A percentile compares a stretch with the other conserved stretches of the same genome.
phyloP scores from a whole-genome alignment of 768 basidiomycete genomes.

The Rossbeevera mucosa region DNA sequence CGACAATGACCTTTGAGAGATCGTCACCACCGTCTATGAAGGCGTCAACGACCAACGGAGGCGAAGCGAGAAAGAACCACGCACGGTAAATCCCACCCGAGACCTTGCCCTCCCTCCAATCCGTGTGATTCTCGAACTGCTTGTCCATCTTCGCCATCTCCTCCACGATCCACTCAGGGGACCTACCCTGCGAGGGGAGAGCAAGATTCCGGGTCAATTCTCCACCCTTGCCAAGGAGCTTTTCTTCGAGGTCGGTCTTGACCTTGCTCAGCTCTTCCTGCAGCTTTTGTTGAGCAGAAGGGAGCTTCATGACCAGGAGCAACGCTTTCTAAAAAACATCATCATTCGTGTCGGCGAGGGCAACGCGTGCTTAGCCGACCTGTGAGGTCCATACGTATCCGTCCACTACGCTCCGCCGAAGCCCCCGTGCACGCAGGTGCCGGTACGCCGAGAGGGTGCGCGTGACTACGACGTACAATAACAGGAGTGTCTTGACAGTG shows the following conservation, averaged over 20 bases:
- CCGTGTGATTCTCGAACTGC: slow-evolving; percentile 40
- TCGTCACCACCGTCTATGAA: slow-evolving; percentile 76
- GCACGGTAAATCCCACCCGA: slow-evolving; percentile 85
- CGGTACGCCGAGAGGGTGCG: slow-evolving; percentile 27
- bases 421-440: slow-evolving; percentile 37
- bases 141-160: slow-evolving; percentile 82
- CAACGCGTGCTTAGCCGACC: slow-evolving; percentile 4
- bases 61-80: too few relatives aligned
- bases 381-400: slow-evolving; percentile 27
- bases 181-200: slow-evolving; percentile 60
- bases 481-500: slow-evolving; percentile 30
- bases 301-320: slow-evolving; percentile 55
- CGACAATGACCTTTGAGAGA: slow-evolving; percentile 68
- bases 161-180: slow-evolving; percentile 65
- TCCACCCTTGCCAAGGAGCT: slow-evolving; percentile 61
- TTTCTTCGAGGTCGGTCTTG: slow-evolving; percentile 58
- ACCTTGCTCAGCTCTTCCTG: slow-evolving; percentile 60
- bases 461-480: slow-evolving; percentile 31
- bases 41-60: not conserved
- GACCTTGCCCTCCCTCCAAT: slow-evolving; percentile 70
- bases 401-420: slow-evolving; percentile 24
- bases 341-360: rapidly evolving
- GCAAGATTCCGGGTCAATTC: slow-evolving; percentile 60
- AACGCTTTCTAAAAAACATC: slow-evolving; percentile 48
- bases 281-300: slow-evolving; percentile 56